These are phyloP conservation scores for Albifimbria verrucaria DNA, from an alignment of 2,329 filamentous ascomycete species.

Conservation along the genomic window DNA sequence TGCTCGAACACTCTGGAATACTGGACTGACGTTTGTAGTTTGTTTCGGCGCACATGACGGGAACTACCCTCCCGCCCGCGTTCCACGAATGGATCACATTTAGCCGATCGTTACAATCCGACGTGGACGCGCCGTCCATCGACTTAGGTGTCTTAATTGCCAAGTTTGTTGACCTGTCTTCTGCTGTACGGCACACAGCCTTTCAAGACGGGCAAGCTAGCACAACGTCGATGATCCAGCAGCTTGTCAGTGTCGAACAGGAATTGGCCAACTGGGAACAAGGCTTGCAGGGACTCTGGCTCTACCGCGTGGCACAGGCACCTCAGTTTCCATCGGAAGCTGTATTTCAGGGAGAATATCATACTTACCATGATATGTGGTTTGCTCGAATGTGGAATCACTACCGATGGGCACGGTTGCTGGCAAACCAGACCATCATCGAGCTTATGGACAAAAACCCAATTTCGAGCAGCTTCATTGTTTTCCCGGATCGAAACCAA, in stretches of 20 bases:
- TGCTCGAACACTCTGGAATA: background rate
- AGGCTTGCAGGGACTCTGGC: constrained; percentile 31
- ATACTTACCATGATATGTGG: constrained; percentile 53
- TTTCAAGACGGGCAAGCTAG: constrained; percentile 34
- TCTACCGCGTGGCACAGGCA: constrained; percentile 29
- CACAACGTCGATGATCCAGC: constrained; percentile 31
- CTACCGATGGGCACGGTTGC: constrained; percentile 55
- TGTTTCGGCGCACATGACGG: constrained; percentile 39
- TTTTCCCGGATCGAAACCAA: constrained; percentile 23
- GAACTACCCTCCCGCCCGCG: constrained; percentile 34
- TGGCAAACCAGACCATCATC: constrained; percentile 48
- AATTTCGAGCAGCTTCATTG: constrained; percentile 28
- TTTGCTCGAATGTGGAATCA: constrained; percentile 55
- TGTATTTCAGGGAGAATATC: constrained; percentile 51
- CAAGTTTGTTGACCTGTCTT: constrained; percentile 36
- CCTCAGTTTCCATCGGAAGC: constrained; percentile 33
- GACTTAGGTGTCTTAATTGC: constrained; percentile 39
- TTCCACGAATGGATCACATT: constrained; percentile 42
- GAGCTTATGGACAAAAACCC: constrained; percentile 36
- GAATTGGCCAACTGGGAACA: constrained; percentile 37
- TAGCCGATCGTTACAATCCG: constrained; percentile 29
- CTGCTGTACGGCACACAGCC: constrained; percentile 27
- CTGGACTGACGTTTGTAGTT: constrained; percentile 27
- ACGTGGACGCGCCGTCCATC: constrained; percentile 34
- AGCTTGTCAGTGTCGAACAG: constrained; percentile 37